Base-by-base conservation (phyloP, 305 asterid species). In the Fraxinus velutina region DNA sequence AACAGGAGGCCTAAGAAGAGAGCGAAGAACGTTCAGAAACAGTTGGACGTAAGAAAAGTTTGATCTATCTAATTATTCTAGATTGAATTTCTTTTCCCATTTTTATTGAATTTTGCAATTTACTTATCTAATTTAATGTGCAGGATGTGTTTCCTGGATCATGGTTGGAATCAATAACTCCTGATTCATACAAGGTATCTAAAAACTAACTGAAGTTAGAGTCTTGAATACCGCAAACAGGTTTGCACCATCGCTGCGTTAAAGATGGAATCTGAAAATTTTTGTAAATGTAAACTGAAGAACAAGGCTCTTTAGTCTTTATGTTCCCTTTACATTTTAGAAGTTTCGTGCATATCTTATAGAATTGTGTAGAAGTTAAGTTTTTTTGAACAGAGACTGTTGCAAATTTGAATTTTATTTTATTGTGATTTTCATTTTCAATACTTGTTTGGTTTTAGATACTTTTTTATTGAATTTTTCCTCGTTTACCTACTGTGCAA, bases 281-380 rank as follows among this genome's bases (percentile, higher is more conserved):
- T 83, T 84, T 87, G 87, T 84, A 79, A 83, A 84, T 84, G 72
- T 75, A 83, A 86, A 77, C 68, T 80, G 82, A 81, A 37, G 77
- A 81, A 79, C 75, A 82, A 84, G 68, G 33, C 39, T 83, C 57
- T 57, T 79, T 75, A 71, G 73, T 47, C 42, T 64, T 70, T 37
- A 36, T 62, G 47, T 73, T 21, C 75, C 60, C 76, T 71, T 47
- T 76, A 68, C 57, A n/a, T 62, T 57, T 79, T 73, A 52, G 64
- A 52, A 52, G 22, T n/a, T 79, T 70, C 24, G 71, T 52, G 64
- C 24, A n/a, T n/a, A 52, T 84, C 75, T 77, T 68, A 52, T 39
- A 78, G 60, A 73, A 33, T 62, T 81, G 32, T 73, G 36, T 73
- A 64, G 76, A 74, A 64, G 81, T 79, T 37, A 73, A 73, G 84